Evolutionary conservation across 345 rosid genomes (phyloP), one percentile per base, ranked within the genome.

Genomic region (Anastatica hierochuntica): DNA sequence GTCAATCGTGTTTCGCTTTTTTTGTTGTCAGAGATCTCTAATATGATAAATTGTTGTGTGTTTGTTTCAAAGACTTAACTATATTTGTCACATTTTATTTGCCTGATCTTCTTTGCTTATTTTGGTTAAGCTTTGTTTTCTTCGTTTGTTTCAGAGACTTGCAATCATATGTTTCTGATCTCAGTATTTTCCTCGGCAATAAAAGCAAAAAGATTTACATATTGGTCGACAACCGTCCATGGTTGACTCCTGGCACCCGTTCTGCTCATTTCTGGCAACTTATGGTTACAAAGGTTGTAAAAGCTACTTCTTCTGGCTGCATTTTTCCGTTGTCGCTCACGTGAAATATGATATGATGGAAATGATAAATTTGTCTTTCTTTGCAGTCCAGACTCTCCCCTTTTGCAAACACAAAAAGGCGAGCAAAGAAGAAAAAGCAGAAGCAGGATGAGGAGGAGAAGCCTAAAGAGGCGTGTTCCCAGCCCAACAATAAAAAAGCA

Each of bases 151-250:
- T 58, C 94, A 94, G 99, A 63, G 99, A 88, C 75, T 71, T 85
- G 89, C 95, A 94, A 72, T 76, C 99, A 14, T 94, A 94, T 76
- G 92, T 83, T 49, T 94, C 99, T 37, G 94, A 84, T 72, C 95
- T 85, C 51, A 72, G 77, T 39, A 63, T 94, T 38, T 94, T 88
- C 69, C 46, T 94, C 67, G 95, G 89, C 7, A 13, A 67, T 46
- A 92, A 88, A 58, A 85, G 94, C 65, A 80, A 82, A 19, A 94
- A 77, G 63, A 61, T 94, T 35, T 94, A 80, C 55, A 74, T 94
- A 39, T 63, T 94, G 81, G 99, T 94, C 62, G 99, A 94, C 52
- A 94, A 94, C 53, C 74, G 85, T 27, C 95, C 97, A 68, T 94
- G 99, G 95, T 54, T 82, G 75, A 74, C 65, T 49, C 74, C 79